Conservation (phyloP, 1,139 yeast genomes). For the Nakaseomyces sp. region DNA sequence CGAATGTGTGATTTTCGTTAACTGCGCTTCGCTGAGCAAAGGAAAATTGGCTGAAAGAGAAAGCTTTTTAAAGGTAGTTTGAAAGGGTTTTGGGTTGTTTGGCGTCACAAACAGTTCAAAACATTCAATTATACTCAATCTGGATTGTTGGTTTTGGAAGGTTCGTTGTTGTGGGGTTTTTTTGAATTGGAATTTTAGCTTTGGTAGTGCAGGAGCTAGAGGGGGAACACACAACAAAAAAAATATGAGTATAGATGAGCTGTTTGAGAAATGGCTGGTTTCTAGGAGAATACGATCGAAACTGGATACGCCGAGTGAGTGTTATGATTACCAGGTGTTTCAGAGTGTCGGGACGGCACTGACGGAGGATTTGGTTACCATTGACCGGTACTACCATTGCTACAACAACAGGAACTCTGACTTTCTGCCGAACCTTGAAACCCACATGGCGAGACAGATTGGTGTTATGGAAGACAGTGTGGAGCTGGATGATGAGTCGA, state of each 20-base stretch:
- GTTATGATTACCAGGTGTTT: constrained; percentile 6
- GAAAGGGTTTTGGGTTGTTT: too few relatives aligned
- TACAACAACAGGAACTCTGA: neutral
- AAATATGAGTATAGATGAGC: constrained; percentile 3
- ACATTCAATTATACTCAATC: too few relatives aligned
- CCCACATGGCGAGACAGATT: neutral
- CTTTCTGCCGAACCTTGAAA: neutral
- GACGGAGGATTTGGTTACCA: constrained; percentile 3
- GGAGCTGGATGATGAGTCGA: constrained; percentile 2
- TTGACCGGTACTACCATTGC: constrained; percentile 5
- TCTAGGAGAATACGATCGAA: constrained; percentile 8
- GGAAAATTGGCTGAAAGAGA: too few relatives aligned
- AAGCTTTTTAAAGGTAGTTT: too few relatives aligned
- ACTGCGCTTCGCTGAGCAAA: too few relatives aligned
- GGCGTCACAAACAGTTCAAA: too few relatives aligned
- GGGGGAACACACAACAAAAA: too few relatives aligned
- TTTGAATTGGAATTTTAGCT: too few relatives aligned
- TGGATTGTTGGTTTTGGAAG: too few relatives aligned
- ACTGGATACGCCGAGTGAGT: neutral
- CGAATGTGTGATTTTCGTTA: too few relatives aligned
- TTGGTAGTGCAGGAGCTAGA: too few relatives aligned
- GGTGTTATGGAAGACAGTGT: neutral
- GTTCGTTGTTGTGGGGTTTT: too few relatives aligned
- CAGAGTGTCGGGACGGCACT: constrained; percentile 3
- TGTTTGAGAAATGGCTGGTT: constrained; percentile 7